Percentiles rank a stretch among this genome's conserved stretches.
phyloP scores from a whole-genome alignment of 768 basidiomycete species.

The Kwoniella sp. region DNA sequence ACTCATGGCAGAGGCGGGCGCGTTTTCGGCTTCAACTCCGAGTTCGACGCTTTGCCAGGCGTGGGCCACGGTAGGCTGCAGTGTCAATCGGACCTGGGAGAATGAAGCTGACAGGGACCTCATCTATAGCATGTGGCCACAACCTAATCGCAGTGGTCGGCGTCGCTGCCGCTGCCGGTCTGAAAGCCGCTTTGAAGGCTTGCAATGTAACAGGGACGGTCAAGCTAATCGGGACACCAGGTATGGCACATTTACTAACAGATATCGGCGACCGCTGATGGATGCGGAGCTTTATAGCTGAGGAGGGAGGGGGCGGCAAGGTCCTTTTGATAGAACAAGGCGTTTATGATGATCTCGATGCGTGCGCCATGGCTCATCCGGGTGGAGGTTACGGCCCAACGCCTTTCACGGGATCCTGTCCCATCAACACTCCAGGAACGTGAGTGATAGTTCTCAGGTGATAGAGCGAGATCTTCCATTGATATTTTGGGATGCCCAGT shows the following conservation, averaged over 20 bases:
- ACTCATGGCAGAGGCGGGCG: constrained; percentile 24
- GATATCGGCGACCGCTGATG: not conserved
- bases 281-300: constrained; percentile 36
- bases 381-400: constrained; percentile 34
- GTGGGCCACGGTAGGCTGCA: constrained; percentile 30
- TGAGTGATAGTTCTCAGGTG: not conserved
- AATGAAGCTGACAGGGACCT: constrained; percentile 5
- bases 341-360: constrained; percentile 40
- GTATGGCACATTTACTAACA: constrained; percentile 9
- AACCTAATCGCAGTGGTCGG: constrained; percentile 46
- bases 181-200: constrained; percentile 35
- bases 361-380: constrained; percentile 48
- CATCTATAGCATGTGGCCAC: constrained; percentile 26
- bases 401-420: constrained; percentile 24
- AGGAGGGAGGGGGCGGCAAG: constrained; percentile 48
- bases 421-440: constrained; percentile 33
- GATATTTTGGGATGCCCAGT: not conserved
- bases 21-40: constrained; percentile 36
- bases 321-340: constrained; percentile 35
- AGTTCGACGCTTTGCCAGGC: constrained; percentile 42
- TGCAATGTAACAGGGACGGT: constrained; percentile 35
- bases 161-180: constrained; percentile 31
- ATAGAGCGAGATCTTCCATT: not conserved
- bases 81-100: not conserved
- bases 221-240: constrained; percentile 40